Evolutionary conservation across 352 stramenopile species (phyloP), one percentile per base, ranked within the genome.

Genomic region (Phytopythium litorale): DNA sequence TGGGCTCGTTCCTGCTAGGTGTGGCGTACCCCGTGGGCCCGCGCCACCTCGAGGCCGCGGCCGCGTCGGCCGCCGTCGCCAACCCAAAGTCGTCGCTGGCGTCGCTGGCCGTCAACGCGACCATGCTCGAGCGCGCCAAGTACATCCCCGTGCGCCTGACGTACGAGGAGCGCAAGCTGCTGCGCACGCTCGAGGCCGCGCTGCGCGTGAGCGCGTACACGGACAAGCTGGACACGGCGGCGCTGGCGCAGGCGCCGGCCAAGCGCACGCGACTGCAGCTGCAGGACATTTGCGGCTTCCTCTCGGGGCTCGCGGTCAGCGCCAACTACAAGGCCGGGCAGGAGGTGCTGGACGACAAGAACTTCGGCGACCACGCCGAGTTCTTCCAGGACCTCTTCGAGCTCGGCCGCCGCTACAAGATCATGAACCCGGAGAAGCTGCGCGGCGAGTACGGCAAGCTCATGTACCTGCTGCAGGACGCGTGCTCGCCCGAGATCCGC

Each of bases 351-450:
- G 79, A 94, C 12, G 83, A 97, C 38, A 97, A 94, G 67, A 95
- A 94, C 46, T 98, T 98, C 65, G 76, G 68, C 19, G 81, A 97
- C 40, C 87, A 97, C 64, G 79, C 88, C 52, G 72, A 76, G 21
- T 96, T 98, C 32, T 97, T 97, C 59, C 89, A 93, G 50, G 84
- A 92, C 55, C 79, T 94, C 43, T 98, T 99, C 65, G 96, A 99
- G 73, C 76, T 99, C 19, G 94, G 89, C 12, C 78, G 96, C 45
- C 84, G 96, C 38, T 98, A 99, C 79, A 99, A 99, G 79, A 98
- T 99, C 65, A 98, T 98, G 93, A 99, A 99, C 78, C 96, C 96
- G 7, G 96, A 99, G 77, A 98, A 98, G 71, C 98, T 99, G 94
- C 85, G 96, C 25, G 91, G 89, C 46, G 94, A 98, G 64, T 99